These are phyloP conservation scores for Lyophyllum semitale DNA, from an alignment of 768 basidiomycete genomes.

Conservation along the genomic window DNA sequence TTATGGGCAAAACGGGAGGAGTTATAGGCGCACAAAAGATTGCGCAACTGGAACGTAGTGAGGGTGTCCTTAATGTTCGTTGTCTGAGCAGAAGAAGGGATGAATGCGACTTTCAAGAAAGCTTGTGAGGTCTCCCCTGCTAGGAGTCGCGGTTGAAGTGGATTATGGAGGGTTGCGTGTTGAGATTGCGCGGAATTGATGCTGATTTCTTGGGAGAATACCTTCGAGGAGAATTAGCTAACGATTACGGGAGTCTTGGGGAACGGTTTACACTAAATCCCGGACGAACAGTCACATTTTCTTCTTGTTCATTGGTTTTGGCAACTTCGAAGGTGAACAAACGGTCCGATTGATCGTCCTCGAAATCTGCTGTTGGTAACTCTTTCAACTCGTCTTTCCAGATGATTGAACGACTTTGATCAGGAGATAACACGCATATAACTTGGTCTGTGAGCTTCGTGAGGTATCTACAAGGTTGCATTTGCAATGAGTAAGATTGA, in stretches of 20 bases:
- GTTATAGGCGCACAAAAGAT: neutral
- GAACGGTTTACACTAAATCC: conserved; percentile 45
- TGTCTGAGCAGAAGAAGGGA: conserved; percentile 7
- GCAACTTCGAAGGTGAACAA: conserved; percentile 55
- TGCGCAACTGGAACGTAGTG: neutral
- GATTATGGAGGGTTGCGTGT: too few species aligned
- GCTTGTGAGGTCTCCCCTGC: conserved; percentile 42
- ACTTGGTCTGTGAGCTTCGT: conserved; percentile 61
- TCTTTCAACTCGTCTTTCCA: conserved; percentile 37
- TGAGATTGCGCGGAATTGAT: neutral
- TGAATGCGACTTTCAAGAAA: conserved; percentile 34
- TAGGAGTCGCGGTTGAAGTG: conserved; percentile 33
- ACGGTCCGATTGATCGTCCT: conserved; percentile 45
- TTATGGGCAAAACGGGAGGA: neutral
- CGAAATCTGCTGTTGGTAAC: conserved; percentile 25
- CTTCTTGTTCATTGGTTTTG: conserved; percentile 58
- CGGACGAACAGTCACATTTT: conserved; percentile 40
- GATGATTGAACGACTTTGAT: conserved; percentile 45
- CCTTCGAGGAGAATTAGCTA: neutral
- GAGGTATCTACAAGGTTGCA: conserved; percentile 48
- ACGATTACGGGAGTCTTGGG: conserved; percentile 1
- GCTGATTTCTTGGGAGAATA: neutral
- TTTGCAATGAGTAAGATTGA: neutral
- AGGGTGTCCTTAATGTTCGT: neutral
- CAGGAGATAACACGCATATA: conserved; percentile 48